phyloP scores from a whole-genome alignment of 176 grass and related monocot species.

The Carex kokanica region DNA sequence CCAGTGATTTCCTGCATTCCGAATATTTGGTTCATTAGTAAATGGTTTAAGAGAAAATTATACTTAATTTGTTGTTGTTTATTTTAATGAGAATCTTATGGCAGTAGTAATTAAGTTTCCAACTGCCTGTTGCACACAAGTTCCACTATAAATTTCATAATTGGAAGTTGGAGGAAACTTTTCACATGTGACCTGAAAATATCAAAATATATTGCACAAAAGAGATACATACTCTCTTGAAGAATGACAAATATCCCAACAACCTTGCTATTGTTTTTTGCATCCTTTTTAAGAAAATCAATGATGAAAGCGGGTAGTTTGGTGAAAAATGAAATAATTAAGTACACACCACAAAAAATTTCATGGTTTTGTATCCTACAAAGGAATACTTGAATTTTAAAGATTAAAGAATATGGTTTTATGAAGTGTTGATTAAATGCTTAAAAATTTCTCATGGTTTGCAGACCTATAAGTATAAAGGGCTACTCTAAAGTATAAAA shows the following conservation, averaged over 20 bases:
- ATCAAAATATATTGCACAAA: neutral
- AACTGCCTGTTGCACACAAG: neutral
- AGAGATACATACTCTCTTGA: neutral
- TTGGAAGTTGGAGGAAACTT: neutral
- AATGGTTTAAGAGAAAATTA: neutral
- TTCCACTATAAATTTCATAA: neutral
- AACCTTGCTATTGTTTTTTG: neutral
- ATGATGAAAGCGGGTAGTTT: neutral
- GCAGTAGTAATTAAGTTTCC: neutral
- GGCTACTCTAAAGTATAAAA: no score
- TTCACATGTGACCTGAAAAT: neutral
- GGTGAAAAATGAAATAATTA: neutral
- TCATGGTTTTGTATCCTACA: neutral
- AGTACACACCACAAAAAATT: neutral
- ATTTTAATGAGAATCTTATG: neutral
- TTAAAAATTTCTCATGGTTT: neutral
- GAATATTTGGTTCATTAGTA: conserved; percentile 31
- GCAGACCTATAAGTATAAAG: neutral
- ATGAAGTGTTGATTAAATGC: no score
- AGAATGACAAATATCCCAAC: neutral
- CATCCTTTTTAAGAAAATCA: neutral
- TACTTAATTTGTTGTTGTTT: neutral
- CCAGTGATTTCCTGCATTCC: conserved; percentile 49
- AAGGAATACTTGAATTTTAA: neutral
- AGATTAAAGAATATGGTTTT: no score